phyloP scores from a whole-genome alignment of 805 yeast genomes.

The Metschnikowia santaceciliae region DNA sequence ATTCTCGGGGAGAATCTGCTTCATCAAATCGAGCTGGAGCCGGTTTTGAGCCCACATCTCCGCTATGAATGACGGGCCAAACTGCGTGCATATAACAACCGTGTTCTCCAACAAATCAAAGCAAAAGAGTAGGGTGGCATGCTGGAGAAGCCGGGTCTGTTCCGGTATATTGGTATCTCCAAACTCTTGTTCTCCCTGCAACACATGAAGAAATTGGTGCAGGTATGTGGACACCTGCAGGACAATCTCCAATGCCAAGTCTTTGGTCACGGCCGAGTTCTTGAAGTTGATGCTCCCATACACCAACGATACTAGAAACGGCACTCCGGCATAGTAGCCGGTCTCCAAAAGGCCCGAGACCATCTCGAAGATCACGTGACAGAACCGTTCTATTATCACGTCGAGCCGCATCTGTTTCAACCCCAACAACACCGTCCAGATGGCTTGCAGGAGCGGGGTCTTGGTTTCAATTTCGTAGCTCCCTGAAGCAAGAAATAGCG shows the following conservation, averaged over 20 bases:
- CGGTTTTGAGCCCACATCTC: slow-evolving; percentile 26
- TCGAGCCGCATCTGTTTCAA: slow-evolving; percentile 49
- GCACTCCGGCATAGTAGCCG: slow-evolving; percentile 40
- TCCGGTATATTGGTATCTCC: slow-evolving; percentile 26
- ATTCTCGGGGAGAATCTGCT: slow-evolving; percentile 44
- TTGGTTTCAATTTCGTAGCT: slow-evolving; percentile 22
- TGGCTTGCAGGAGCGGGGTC: slow-evolving; percentile 38
- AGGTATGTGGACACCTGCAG: slow-evolving; percentile 17
- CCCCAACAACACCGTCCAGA: slow-evolving; percentile 41
- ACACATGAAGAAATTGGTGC: slow-evolving; percentile 20
- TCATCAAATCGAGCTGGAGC: slow-evolving; percentile 30
- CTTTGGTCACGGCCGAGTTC: slow-evolving; percentile 53
- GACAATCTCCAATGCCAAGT: slow-evolving; percentile 23
- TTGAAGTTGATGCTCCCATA: slow-evolving; percentile 55
- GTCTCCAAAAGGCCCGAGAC: slow-evolving; percentile 25
- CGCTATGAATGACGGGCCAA: slow-evolving; percentile 19
- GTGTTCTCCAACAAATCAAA: slow-evolving; percentile 56
- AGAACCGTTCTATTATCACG: slow-evolving; percentile 41
- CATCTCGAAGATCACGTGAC: slow-evolving; percentile 20
- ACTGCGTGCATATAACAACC: slow-evolving; percentile 24
- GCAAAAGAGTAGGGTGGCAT: slow-evolving; percentile 45
- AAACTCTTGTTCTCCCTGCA: slow-evolving; percentile 10
- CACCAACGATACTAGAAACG: slow-evolving; percentile 57
- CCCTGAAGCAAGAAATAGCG: slow-evolving; percentile 1
- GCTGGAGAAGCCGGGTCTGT: slow-evolving; percentile 43